Percentiles rank a stretch among this genome's conserved stretches.
phyloP scores from a whole-genome alignment of 495 filamentous ascomycete species.

The Tuber melanosporum region DNA sequence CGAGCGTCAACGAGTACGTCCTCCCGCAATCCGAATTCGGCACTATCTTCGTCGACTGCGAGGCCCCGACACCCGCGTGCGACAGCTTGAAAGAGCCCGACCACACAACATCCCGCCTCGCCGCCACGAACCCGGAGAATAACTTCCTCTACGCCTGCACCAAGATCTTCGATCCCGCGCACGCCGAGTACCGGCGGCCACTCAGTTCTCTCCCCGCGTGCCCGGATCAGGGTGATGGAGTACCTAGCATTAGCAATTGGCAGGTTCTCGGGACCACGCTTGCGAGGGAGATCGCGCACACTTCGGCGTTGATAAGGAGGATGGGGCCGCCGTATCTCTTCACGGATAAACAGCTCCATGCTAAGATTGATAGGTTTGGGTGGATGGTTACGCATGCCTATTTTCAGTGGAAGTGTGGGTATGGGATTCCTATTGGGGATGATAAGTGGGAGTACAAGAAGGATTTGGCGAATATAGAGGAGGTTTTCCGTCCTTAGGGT shows the following conservation, averaged over 20 bases:
- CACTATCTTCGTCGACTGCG: slow-evolving; percentile 1
- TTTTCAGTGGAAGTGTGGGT: neutral
- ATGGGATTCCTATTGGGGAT: neutral
- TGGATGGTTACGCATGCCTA: neutral
- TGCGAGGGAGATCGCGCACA: neutral
- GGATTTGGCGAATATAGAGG: neutral
- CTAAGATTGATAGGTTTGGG: neutral
- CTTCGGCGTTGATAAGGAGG: neutral
- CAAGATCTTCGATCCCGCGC: neutral
- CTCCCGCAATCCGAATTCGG: slow-evolving; percentile 1
- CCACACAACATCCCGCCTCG: neutral
- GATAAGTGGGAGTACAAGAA: neutral
- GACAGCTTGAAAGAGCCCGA: neutral
- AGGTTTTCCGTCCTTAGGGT: neutral
- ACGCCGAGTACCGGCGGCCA: neutral
- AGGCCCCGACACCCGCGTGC: neutral
- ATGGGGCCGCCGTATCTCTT: neutral
- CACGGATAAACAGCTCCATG: neutral
- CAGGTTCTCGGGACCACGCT: neutral
- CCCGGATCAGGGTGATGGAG: neutral
- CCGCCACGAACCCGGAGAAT: neutral
- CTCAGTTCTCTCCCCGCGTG: neutral
- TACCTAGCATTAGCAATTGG: neutral
- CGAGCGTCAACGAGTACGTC: neutral
- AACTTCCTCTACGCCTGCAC: neutral